Conservation (phyloP, 352 stramenopile species). For the Stramenopiles sp. region DNA sequence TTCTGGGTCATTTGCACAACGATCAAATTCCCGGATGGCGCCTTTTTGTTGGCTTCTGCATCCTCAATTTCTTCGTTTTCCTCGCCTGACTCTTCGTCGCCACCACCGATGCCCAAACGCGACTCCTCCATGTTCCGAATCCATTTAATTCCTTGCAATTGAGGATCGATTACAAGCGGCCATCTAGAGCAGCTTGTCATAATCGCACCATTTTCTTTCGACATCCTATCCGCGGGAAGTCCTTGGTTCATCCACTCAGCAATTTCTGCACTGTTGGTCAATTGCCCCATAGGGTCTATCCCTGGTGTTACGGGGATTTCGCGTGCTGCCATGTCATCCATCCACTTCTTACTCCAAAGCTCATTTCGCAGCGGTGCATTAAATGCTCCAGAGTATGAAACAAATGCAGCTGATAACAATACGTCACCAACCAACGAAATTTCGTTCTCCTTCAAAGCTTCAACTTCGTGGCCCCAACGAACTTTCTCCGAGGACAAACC, state of each 20-base stretch:
- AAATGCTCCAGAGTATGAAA: conserved; percentile 73
- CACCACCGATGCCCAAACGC: neutral
- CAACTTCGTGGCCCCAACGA: conserved; percentile 61
- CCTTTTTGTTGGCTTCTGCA: conserved; percentile 3
- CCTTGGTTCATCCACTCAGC: conserved; percentile 75
- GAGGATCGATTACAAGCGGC: conserved; percentile 65
- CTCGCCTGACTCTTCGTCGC: neutral
- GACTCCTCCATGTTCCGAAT: conserved; percentile 32
- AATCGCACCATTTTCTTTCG: conserved; percentile 71
- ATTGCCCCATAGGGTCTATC: conserved; percentile 48
- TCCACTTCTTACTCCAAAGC: conserved; percentile 55
- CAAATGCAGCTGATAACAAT: conserved; percentile 57
- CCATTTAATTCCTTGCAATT: conserved; percentile 66
- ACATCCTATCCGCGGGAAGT: conserved; percentile 62
- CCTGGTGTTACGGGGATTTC: conserved; percentile 46
- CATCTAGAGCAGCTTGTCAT: conserved; percentile 59
- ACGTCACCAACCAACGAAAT: conserved; percentile 57
- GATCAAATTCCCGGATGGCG: conserved; percentile 27
- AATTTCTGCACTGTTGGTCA: conserved; percentile 52
- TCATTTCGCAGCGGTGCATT: conserved; percentile 49
- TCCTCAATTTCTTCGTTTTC: neutral
- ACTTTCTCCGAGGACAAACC: conserved; percentile 61
- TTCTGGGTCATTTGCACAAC: conserved; percentile 50
- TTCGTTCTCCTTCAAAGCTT: conserved; percentile 44
- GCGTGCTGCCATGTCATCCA: conserved; percentile 51